Percentiles rank a stretch among this genome's conserved stretches.
These are phyloP conservation scores for Elymus sibiricus DNA, from an alignment of 176 grass and related monocot genomes.

Conservation along the genomic window DNA sequence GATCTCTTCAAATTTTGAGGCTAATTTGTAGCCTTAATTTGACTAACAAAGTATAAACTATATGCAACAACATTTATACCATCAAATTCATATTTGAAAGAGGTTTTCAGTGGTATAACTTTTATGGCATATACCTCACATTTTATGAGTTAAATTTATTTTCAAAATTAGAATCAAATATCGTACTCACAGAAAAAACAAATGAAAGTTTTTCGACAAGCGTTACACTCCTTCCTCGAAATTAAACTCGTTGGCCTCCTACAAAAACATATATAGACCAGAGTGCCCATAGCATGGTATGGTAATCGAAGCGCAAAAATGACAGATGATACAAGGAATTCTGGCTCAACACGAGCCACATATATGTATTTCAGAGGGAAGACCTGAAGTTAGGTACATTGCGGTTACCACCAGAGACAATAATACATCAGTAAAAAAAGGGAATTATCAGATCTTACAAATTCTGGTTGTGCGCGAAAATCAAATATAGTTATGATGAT, in stretches of 20 bases:
- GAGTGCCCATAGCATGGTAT: too few relatives aligned
- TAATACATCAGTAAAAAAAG: neutral
- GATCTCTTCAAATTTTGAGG: too few relatives aligned
- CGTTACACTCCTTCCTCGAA: neutral
- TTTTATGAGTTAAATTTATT: too few relatives aligned
- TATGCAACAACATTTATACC: too few relatives aligned
- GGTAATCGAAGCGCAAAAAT: neutral
- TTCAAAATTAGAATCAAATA: too few relatives aligned
- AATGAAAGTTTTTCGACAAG: neutral
- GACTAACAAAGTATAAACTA: too few relatives aligned
- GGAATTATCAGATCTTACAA: neutral
- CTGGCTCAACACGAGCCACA: neutral
- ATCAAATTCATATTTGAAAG: too few relatives aligned
- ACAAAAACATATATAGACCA: neutral
- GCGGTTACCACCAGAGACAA: neutral
- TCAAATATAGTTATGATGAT: neutral
- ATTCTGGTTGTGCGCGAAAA: too few relatives aligned
- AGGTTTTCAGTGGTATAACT: too few relatives aligned
- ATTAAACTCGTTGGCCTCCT: neutral
- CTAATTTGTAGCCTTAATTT: too few relatives aligned
- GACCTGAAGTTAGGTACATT: too few relatives aligned
- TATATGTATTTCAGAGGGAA: neutral
- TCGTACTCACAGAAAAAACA: neutral
- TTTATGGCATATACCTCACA: too few relatives aligned
- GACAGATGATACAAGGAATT: neutral